Percentiles rank a stretch among this genome's conserved stretches.
Conservation (phyloP, 2,329 filamentous ascomycete genomes). For the Alternaria ventricosa region DNA sequence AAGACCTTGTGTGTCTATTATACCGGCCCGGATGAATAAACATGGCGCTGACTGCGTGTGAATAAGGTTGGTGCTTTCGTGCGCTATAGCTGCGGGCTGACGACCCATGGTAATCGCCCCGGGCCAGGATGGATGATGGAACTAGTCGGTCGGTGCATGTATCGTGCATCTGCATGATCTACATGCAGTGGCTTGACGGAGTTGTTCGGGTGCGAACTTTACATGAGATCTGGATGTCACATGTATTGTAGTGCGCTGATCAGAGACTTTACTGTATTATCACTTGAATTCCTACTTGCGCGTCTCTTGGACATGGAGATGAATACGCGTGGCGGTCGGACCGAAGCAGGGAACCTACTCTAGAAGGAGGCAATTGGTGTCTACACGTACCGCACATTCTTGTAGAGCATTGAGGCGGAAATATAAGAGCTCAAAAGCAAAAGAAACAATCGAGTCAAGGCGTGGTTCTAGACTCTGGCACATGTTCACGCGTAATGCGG, state of each 20-base stretch:
- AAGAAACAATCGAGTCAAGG: not conserved
- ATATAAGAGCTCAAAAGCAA: not conserved
- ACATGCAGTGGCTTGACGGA: not conserved
- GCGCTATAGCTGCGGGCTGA: not conserved
- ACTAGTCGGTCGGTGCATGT: not conserved
- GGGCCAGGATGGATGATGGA: not conserved
- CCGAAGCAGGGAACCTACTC: not conserved
- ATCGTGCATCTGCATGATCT: not conserved
- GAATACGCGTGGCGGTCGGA: not conserved
- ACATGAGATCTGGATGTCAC: not conserved
- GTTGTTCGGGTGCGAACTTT: not conserved
- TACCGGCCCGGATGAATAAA: not conserved
- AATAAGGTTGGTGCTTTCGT: not conserved
- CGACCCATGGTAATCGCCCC: not conserved
- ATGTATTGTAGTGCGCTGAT: not conserved
- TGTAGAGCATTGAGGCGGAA: not conserved
- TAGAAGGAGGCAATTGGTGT: not conserved
- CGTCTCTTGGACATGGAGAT: not conserved
- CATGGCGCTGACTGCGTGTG: not conserved
- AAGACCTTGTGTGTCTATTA: not conserved
- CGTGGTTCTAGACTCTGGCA: not conserved
- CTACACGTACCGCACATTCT: not conserved
- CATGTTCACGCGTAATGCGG: constrained; percentile 1
- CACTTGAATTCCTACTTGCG: not conserved
- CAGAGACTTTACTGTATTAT: not conserved